Evolutionary conservation across 148 eudicot species (phyloP).

Genomic region (Vaccinium corymbosum): DNA sequence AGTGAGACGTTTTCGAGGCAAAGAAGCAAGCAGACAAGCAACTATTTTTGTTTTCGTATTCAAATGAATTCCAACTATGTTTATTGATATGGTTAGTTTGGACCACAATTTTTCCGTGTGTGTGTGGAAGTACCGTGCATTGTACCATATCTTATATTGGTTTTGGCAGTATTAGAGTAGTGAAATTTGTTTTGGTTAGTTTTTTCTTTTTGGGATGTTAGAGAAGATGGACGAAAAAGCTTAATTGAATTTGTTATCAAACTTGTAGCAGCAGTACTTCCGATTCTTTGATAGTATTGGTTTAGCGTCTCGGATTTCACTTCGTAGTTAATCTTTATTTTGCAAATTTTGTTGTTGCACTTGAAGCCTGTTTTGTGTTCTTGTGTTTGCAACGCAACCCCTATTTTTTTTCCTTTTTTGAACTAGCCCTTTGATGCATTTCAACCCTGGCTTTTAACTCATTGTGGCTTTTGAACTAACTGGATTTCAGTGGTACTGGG

Average conservation of each 20-base stretch:
- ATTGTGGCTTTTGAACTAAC: not conserved
- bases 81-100: slow-evolving; percentile 3
- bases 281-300: not conserved
- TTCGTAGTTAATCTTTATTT: not conserved
- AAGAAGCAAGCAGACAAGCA: not conserved
- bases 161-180: not conserved
- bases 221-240: not conserved
- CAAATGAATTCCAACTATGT: not conserved
- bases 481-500: not conserved
- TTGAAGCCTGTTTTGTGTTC: not conserved
- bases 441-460: slow-evolving; percentile 3
- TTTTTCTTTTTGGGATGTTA: not conserved
- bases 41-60: slow-evolving; percentile 6
- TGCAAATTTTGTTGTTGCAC: not conserved
- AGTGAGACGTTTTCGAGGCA: slow-evolving; percentile 32
- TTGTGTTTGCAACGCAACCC: not conserved
- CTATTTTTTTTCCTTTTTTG: no score
- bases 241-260: not conserved
- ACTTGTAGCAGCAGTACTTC: not conserved
- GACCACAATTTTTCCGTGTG: not conserved
- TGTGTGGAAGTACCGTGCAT: not conserved
- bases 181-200: not conserved
- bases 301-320: not conserved
- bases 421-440: not conserved
- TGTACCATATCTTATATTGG: slow-evolving; percentile 17